phyloP scores from a whole-genome alignment of 345 rosid species.

The Sapria himalayana region DNA sequence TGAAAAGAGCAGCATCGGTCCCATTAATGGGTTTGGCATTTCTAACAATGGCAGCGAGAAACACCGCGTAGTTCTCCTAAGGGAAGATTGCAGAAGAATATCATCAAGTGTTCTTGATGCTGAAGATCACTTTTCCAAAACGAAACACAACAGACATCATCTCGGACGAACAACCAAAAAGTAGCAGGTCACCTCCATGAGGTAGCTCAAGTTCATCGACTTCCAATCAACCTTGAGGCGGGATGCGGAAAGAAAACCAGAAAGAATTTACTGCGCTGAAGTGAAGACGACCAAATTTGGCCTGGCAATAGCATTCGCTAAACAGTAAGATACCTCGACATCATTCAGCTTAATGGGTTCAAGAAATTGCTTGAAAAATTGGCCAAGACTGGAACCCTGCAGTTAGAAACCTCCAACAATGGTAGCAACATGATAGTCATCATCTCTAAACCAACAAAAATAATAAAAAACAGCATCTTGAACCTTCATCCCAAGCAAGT shows the following conservation, averaged over 20 bases:
- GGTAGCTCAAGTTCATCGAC: slow-evolving; percentile 65
- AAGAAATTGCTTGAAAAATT: slow-evolving; percentile 71
- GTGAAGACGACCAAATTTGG: no score
- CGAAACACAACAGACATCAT: no score
- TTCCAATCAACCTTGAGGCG: slow-evolving; percentile 71
- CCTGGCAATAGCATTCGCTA: no score
- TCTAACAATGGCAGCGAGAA: slow-evolving; percentile 44
- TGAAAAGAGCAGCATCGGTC: slow-evolving; percentile 42
- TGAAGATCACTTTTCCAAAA: no score
- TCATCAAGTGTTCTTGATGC: no score
- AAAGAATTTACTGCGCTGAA: no score
- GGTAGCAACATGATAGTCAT: no score
- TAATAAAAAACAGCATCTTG: no score
- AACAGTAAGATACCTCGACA: slow-evolving; percentile 56
- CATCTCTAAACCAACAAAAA: no score
- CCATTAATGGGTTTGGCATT: slow-evolving; percentile 51
- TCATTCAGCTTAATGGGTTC: slow-evolving; percentile 85
- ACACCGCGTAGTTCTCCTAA: slow-evolving; percentile 46
- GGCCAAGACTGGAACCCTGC: slow-evolving; percentile 97
- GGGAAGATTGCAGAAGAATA: no score
- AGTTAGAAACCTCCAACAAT: slow-evolving; percentile 1
- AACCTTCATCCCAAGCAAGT: no score
- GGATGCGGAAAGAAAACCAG: slow-evolving; percentile 8
- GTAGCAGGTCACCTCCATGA: slow-evolving; percentile 71
- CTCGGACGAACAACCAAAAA: no score